These are phyloP conservation scores for Neoascochyta sp. DNA, from an alignment of 2,329 filamentous ascomycete species.

Conservation along the genomic window DNA sequence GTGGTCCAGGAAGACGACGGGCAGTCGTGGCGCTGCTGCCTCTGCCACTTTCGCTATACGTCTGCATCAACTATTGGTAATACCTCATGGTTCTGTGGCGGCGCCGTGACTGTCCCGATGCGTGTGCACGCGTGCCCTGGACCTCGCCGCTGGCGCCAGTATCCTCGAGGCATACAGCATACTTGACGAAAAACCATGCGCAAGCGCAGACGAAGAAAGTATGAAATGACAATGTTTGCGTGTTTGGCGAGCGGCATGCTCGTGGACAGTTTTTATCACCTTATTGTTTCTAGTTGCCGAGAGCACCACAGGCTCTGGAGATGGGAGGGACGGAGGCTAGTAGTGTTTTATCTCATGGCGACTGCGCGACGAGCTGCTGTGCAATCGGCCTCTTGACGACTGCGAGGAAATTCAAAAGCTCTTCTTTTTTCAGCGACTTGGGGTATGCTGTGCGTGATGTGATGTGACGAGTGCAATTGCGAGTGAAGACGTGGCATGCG, in stretches of 20 bases:
- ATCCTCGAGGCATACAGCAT: constrained; percentile 10
- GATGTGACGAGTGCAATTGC: too few species aligned
- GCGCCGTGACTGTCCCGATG: constrained; percentile 1
- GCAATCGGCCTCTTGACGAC: constrained; percentile 27
- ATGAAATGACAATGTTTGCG: constrained; percentile 28
- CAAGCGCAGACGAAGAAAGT: constrained; percentile 26
- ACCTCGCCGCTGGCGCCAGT: constrained; percentile 1
- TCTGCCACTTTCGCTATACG: constrained; percentile 6
- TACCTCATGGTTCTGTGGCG: constrained; percentile 1
- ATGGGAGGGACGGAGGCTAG: constrained; percentile 14
- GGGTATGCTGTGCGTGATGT: not conserved
- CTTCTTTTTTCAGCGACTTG: constrained; percentile 20
- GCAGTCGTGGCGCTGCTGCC: constrained; percentile 17
- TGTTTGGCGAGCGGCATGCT: constrained; percentile 18
- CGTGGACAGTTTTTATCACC: constrained; percentile 15
- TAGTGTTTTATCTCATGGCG: constrained; percentile 26
- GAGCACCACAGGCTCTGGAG: constrained; percentile 12
- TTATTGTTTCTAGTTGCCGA: constrained; percentile 22
- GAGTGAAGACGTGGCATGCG: too few species aligned
- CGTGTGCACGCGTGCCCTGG: too few species aligned
- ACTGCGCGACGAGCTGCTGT: constrained; percentile 16
- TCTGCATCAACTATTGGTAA: constrained; percentile 2
- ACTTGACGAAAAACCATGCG: constrained; percentile 28
- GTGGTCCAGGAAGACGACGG: constrained; percentile 13
- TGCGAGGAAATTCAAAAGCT: constrained; percentile 42